Evolutionary conservation across 352 stramenopile species (phyloP), one percentile per base, ranked within the genome.

Genomic region (Globisporangium uncinulatum): DNA sequence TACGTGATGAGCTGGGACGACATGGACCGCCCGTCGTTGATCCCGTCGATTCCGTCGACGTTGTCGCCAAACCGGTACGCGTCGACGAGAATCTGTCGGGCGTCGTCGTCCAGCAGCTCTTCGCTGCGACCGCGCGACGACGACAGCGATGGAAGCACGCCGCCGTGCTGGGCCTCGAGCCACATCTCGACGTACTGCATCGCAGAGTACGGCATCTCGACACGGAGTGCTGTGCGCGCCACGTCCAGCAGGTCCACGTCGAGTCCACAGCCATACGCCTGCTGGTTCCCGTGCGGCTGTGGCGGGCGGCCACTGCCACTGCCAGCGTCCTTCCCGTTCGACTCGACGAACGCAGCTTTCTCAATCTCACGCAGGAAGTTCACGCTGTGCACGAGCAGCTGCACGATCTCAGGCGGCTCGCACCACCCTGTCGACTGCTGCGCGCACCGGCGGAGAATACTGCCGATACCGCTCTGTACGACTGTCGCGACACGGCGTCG

Each of bases 141-240:
- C 24, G 67, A 74, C 19, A 86, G 37, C 31, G 67, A 69, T 0
- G 74, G 74, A 0, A 89, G 59, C 47, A 72, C 73, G 0, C 73
- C 73, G 4, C 76, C 81, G 19, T 88, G 50, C 4, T 67, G 65
- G 13, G 71, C 64, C 64, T 95, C 86, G 5, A 95, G 59, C 76
- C 82, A 92, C 83, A 92, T 87, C 57, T 95, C 86, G n/a, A 90
- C 78, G 54, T 89, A 95, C 53, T 95, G 86, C 79, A 95, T 92
- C 1, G 86, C 83, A 19, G 84, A 92, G 49, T 91, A 95, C 8
- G 86, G 86, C 82, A 95, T 93, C 47, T 94, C 87, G 4, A 86
- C 80, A 9, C 59, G 59, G 15, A 92, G 68, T 4, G 86, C 78
- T 19, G 84, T 76, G 21, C 66, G 68, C 5, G 86, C 86, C 46